Percentiles rank a stretch among this genome's conserved stretches.
These are phyloP conservation scores for Pseudopyricularia cyperi DNA, from an alignment of 2,329 filamentous ascomycete species.

Conservation along the genomic window DNA sequence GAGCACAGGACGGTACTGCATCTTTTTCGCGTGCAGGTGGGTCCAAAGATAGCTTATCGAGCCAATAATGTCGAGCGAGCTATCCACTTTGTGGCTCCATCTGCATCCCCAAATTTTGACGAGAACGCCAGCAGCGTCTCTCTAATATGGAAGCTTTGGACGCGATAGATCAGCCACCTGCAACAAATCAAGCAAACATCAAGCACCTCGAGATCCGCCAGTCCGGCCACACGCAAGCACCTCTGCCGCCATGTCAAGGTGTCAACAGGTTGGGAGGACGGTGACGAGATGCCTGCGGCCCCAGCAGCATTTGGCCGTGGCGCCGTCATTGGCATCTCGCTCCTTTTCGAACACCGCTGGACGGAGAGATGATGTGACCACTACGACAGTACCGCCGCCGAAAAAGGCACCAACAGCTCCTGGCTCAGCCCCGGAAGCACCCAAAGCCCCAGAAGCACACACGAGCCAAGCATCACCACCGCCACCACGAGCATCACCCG, in stretches of 20 bases:
- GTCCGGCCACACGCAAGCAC: neutral
- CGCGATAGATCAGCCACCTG: neutral
- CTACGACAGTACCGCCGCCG: slow-evolving; percentile 7
- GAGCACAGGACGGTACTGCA: neutral
- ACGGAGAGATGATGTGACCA: slow-evolving; percentile 6
- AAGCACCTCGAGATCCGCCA: neutral
- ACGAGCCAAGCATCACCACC: neutral
- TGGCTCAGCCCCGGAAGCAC: too few relatives aligned
- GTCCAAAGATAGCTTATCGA: neutral
- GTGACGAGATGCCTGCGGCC: slow-evolving; percentile 39
- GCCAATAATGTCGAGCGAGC: neutral
- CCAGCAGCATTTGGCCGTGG: slow-evolving; percentile 15
- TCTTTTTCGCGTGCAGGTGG: neutral
- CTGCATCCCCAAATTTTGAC: slow-evolving; percentile 1
- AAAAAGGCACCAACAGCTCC: neutral
- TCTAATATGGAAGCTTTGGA: neutral
- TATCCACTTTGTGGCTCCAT: slow-evolving; percentile 6
- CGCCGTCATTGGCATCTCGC: slow-evolving; percentile 19
- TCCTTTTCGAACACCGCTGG: slow-evolving; percentile 21
- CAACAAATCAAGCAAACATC: neutral
- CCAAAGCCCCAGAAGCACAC: neutral
- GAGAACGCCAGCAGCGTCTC: neutral
- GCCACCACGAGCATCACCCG: neutral
- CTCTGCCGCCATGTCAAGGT: slow-evolving; percentile 38
- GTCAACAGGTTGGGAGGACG: slow-evolving; percentile 44